Evolutionary conservation across 2,329 filamentous ascomycete genomes (phyloP).

Genomic region (Apiospora rasikravindrae): DNA sequence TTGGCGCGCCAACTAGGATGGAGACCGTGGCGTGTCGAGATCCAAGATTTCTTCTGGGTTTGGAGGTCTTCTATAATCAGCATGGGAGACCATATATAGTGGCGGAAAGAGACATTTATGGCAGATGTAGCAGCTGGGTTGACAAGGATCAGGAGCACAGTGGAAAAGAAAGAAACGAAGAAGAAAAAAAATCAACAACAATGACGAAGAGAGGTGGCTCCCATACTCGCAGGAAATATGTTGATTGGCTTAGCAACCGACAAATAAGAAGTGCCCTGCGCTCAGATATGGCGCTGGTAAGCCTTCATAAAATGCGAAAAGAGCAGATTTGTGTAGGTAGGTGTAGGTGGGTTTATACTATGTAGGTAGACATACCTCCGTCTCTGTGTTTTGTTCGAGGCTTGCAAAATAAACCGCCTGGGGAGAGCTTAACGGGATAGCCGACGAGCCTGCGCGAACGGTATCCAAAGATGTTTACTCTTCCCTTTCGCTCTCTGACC

Average conservation of each 20-base stretch:
- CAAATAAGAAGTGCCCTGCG: neutral
- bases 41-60: slow-evolving; percentile 30
- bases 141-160: neutral
- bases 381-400: neutral
- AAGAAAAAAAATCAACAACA: neutral
- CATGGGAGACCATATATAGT: slow-evolving; percentile 39
- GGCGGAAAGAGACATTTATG: neutral
- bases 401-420: neutral
- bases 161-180: neutral
- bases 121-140: neutral
- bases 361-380: neutral
- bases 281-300: neutral
- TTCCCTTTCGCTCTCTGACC: neutral
- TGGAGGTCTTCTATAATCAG: slow-evolving; percentile 53
- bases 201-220: neutral
- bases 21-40: slow-evolving; percentile 27
- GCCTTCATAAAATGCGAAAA: no score
- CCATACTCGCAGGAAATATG: neutral
- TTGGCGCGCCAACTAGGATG: slow-evolving; percentile 36
- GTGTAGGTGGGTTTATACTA: neutral
- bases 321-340: neutral
- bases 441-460: neutral
- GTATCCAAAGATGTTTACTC: neutral
- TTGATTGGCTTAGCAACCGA: slow-evolving; percentile 10
- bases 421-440: neutral